These are phyloP conservation scores for Penicillium psychrofluorescens DNA, from an alignment of 495 filamentous ascomycete genomes.

Conservation along the genomic window DNA sequence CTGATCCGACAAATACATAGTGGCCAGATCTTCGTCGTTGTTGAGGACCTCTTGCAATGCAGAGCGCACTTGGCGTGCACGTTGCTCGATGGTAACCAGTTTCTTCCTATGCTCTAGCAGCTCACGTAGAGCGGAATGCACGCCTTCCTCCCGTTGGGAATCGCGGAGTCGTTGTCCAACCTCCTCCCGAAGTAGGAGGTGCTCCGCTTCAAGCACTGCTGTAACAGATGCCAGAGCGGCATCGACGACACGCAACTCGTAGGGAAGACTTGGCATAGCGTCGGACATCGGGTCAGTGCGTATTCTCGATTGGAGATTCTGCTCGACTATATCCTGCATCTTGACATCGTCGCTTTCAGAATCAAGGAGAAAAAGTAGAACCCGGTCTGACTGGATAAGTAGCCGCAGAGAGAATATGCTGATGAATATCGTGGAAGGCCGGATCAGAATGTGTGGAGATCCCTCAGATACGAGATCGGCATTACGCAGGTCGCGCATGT, in stretches of 20 bases:
- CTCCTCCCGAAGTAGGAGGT: slow-evolving; percentile 10
- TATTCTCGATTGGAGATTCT: slow-evolving; percentile 50
- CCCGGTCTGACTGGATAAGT: slow-evolving; percentile 18
- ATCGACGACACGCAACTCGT: slow-evolving; percentile 71
- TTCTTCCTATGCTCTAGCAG: slow-evolving; percentile 15
- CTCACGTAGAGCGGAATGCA: slow-evolving; percentile 9
- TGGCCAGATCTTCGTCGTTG: slow-evolving; percentile 29
- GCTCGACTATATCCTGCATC: slow-evolving; percentile 17
- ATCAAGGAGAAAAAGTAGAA: slow-evolving; percentile 15
- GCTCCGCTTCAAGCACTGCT: slow-evolving; percentile 23
- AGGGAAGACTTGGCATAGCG: slow-evolving; percentile 49
- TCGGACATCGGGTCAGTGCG: slow-evolving; percentile 40
- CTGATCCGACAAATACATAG: slow-evolving; percentile 38
- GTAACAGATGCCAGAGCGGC: slow-evolving; percentile 65
- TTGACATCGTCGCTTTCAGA: slow-evolving; percentile 6
- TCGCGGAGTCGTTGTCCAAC: slow-evolving; percentile 12
- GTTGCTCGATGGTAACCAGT: slow-evolving; percentile 20
- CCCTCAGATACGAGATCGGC: slow-evolving; percentile 22
- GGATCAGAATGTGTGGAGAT: slow-evolving; percentile 23
- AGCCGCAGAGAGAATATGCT: slow-evolving; percentile 24
- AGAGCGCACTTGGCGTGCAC: slow-evolving; percentile 20
- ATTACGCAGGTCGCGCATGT: slow-evolving; percentile 19
- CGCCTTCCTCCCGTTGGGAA: slow-evolving; percentile 13
- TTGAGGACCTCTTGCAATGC: slow-evolving; percentile 19
- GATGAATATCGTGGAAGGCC: slow-evolving; percentile 20